Conservation (phyloP, 2,329 filamentous ascomycete species). For the Ilyonectria destructans region DNA sequence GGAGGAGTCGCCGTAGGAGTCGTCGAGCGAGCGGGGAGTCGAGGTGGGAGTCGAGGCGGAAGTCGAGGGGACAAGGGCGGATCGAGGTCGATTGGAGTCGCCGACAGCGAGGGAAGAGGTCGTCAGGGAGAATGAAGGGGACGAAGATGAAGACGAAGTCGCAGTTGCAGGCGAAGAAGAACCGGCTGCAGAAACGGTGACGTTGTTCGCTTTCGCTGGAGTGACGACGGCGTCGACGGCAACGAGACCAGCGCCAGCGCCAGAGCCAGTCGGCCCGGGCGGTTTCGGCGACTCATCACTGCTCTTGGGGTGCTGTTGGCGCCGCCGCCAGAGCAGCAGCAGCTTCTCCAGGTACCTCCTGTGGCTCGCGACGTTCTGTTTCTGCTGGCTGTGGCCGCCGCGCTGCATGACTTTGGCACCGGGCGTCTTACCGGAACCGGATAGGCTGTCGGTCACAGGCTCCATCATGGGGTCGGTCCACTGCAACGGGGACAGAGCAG, state of each 20-base stretch:
- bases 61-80: background rate
- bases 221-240: slow-evolving; percentile 47
- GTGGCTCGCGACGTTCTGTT: slow-evolving; percentile 34
- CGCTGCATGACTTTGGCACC: slow-evolving; percentile 39
- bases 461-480: slow-evolving; percentile 25
- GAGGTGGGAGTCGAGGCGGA: slow-evolving; percentile 6
- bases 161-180: slow-evolving; percentile 25
- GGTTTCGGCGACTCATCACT: slow-evolving; percentile 49
- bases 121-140: slow-evolving; percentile 28
- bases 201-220: slow-evolving; percentile 36
- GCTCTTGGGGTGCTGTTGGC: slow-evolving; percentile 48
- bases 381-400: slow-evolving; percentile 12
- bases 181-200: slow-evolving; percentile 43
- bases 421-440: slow-evolving; percentile 33
- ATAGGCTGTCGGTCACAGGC: slow-evolving; percentile 25
- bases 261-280: slow-evolving; percentile 43
- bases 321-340: slow-evolving; percentile 37
- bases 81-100: slow-evolving; percentile 20
- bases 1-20: slow-evolving; percentile 1
- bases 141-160: slow-evolving; percentile 27
- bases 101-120: slow-evolving; percentile 18
- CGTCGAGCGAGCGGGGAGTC: slow-evolving; percentile 11
- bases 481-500: slow-evolving; percentile 4
- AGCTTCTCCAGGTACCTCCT: slow-evolving; percentile 30
- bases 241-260: slow-evolving; percentile 39